phyloP scores from a whole-genome alignment of 495 filamentous ascomycete species.

The Talaromyces thailandensis region DNA sequence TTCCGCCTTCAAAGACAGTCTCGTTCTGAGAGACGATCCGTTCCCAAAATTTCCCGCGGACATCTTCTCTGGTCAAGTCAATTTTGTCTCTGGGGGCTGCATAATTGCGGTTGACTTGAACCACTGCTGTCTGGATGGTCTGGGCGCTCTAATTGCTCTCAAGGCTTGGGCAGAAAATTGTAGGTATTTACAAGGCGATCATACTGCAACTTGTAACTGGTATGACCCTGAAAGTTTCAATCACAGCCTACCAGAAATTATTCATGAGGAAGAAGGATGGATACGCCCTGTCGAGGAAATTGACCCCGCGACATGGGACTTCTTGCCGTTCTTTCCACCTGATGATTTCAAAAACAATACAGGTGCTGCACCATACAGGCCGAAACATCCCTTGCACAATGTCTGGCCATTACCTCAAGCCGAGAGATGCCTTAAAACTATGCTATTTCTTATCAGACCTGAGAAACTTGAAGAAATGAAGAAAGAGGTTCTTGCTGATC shows the following conservation, averaged over 20 bases:
- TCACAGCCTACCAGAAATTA: constrained; percentile 19
- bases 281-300: constrained; percentile 11
- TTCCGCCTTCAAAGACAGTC: constrained; percentile 14
- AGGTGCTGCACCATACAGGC: too few relatives aligned
- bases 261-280: constrained; percentile 19
- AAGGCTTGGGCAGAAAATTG: constrained; percentile 25
- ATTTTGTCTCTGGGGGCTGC: constrained; percentile 26
- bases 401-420: constrained; percentile 15
- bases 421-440: constrained; percentile 13
- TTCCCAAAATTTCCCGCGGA: constrained; percentile 21
- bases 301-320: constrained; percentile 16
- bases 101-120: constrained; percentile 17
- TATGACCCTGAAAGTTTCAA: constrained; percentile 25
- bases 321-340: constrained; percentile 12
- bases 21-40: constrained; percentile 13
- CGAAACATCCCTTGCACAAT: constrained; percentile 11
- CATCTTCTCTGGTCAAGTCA: constrained; percentile 23
- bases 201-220: constrained; percentile 20
- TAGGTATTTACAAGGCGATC: constrained; percentile 21
- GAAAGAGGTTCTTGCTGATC: constrained; percentile 14
- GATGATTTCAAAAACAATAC: constrained; percentile 4
- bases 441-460: constrained; percentile 15
- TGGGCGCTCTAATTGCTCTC: constrained; percentile 19
- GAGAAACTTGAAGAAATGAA: constrained; percentile 15
- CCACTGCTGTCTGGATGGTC: constrained; percentile 18